Percentiles rank a stretch among this genome's conserved stretches.
These are phyloP conservation scores for Beauveria sp. DNA, from an alignment of 2,329 filamentous ascomycete genomes.

Conservation along the genomic window DNA sequence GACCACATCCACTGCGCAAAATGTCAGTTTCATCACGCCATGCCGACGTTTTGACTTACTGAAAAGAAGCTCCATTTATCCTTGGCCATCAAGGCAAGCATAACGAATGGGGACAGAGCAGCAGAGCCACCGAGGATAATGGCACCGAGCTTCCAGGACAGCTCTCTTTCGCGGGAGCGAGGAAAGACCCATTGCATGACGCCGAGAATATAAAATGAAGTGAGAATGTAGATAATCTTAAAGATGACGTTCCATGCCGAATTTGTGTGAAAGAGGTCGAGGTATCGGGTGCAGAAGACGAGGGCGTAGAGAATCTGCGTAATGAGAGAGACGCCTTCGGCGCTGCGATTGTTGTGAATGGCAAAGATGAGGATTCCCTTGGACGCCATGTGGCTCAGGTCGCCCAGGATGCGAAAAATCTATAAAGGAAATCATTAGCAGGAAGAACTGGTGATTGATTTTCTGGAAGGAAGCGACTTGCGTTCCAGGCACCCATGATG, in stretches of 20 bases:
- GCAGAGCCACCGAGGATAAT: conserved; percentile 59
- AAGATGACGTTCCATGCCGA: conserved; percentile 67
- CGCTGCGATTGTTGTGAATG: conserved; percentile 80
- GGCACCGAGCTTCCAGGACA: conserved; percentile 85
- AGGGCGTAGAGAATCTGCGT: conserved; percentile 80
- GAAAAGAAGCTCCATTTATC: conserved; percentile 38
- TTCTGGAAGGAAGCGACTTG: conserved; percentile 17
- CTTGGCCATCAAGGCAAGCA: conserved; percentile 53
- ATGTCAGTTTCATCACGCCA: no score
- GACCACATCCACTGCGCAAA: conserved; percentile 63
- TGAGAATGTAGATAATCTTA: conserved; percentile 82
- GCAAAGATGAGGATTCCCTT: conserved; percentile 88
- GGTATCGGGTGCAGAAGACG: conserved; percentile 82
- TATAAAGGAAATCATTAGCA: conserved; percentile 18
- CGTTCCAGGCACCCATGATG: conserved; percentile 35
- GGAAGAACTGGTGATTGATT: neutral
- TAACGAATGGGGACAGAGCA: conserved; percentile 62
- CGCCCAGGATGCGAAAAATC: conserved; percentile 70
- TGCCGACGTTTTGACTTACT: conserved; percentile 29
- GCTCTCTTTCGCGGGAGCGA: conserved; percentile 80
- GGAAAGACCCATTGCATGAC: conserved; percentile 83
- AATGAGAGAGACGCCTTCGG: conserved; percentile 87
- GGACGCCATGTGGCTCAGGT: conserved; percentile 75
- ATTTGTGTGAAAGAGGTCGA: conserved; percentile 62
- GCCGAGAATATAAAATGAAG: conserved; percentile 77